Conservation (phyloP, 2,329 filamentous ascomycete genomes). For the Hymenoscyphus scutula region DNA sequence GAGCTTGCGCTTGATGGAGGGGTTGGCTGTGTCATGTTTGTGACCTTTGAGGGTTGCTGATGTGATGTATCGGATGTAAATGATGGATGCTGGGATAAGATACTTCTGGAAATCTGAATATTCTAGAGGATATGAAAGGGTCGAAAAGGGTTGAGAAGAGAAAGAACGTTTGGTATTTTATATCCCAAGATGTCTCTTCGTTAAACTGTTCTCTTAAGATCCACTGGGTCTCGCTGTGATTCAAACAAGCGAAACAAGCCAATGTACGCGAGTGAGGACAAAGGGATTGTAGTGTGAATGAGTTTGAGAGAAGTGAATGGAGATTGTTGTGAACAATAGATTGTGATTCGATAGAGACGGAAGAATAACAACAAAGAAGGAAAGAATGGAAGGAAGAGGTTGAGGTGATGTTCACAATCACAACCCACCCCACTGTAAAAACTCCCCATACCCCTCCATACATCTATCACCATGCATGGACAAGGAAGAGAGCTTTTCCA, state of each 20-base stretch:
- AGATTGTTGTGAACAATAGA: no score
- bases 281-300: neutral
- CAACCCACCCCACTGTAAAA: neutral
- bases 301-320: neutral
- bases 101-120: neutral
- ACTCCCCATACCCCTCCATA: neutral
- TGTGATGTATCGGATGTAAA: neutral
- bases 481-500: neutral
- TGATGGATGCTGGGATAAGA: neutral
- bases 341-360: neutral
- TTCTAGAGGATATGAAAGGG: neutral
- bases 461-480: neutral
- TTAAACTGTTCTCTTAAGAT: neutral
- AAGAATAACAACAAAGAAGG: neutral
- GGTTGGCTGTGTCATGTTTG: neutral
- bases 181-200: neutral
- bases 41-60: neutral
- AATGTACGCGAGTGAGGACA: neutral
- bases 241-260: neutral
- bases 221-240: neutral
- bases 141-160: neutral
- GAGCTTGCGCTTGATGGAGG: neutral
- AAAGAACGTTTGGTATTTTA: neutral
- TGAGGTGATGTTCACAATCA: neutral
- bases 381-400: neutral